Evolutionary conservation across 140 eudicot species (phyloP), one percentile per base, ranked within the genome.

Genomic region (Oenanthe javanica): DNA sequence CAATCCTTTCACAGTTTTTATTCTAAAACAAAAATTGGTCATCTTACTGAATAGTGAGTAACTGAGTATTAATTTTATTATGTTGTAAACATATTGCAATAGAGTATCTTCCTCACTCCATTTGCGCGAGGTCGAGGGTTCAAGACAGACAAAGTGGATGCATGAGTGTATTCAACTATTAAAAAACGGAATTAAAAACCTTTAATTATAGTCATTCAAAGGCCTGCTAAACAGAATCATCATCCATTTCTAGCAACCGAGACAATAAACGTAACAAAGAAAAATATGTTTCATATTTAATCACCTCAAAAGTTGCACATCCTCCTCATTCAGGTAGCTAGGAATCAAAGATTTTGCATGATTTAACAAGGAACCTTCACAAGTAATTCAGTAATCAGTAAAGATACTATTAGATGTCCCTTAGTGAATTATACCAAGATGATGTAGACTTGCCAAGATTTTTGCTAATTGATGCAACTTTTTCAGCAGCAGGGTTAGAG

Each of bases 331-430:
- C 82, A 95, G 83, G 84, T 85, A 95, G 75, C 88, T 75, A 51
- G 97, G 98, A 81, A 87, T 87, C 81, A 95, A 82, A 80, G 97
- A 92, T 81, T 89, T 93, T 9, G 99, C 97, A 85, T 95, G 97
- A 83, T 87, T 85, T 83, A 89, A 85, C 79, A 95, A 79, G 80
- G 96, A 89, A 89, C 96, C 99, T 95, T 80, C 89, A 86, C 73
- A 80, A 21, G 75, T 84, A 89, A 83, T 67, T 51, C 54, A 16
- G 2, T 78, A 36, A 71, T 81, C 76, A 82, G 82, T 15, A 69
- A 36, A 69, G 42, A 66, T 25, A 31, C 31, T 69, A 69, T 31
- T 6, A 69, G 47, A 14, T 75, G 76, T 11, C 71, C 40, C 38
- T 23, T 23, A 10, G 23, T n/a, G 76, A 78, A 23, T 66, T 9